Base-by-base conservation (phyloP, 768 basidiomycete species). In the Termitomyces sp. region DNA sequence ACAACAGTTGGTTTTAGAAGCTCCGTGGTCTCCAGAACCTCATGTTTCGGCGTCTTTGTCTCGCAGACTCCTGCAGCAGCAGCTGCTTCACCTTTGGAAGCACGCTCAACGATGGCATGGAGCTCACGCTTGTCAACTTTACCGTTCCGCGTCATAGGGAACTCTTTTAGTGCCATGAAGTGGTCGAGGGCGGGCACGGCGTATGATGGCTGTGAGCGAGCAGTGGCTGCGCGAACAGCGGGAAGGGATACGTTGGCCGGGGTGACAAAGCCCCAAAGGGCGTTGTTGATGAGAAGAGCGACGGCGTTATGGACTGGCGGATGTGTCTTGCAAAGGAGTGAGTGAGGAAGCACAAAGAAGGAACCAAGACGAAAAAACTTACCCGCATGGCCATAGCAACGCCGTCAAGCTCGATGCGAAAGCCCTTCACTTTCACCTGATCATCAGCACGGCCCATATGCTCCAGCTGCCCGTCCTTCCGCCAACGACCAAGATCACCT, bases 341-440 rank as follows among this genome's bases (percentile, higher is more conserved):
- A 42, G 18, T 40, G 22, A 42, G 18, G 18, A 58, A 58, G n/a
- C 7, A 3, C 4, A 49, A 8, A 22, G 36, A 40, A 36, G 7
- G 4, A 16, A 20, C 1, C 2, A 28, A n/a, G 3, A 28, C 2
- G 15, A 15, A 15, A 6, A 36, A 22, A 59, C 64, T 11, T 45
- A 84, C 84, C 75, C 84, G 79, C 82, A 87, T 84, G 6, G 84
- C 84, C 22, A 79, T 79, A 2, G 84, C 76, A 7, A 87, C 84
- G 4, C 86, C 86, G 61, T 85, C 86, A 9, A 87, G 75, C 67
- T 87, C 86, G 13, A 87, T 83, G 33, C 86, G 81, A 74, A 87
- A 87, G 4, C 85, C 86, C 77, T 85, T 85, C 67, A 87, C 76
- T 69, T 87, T 87, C 52, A 87, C 84, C 68, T 87, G 85, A 63